phyloP scores from a whole-genome alignment of 768 basidiomycete species.

The Boletus barrowsii region DNA sequence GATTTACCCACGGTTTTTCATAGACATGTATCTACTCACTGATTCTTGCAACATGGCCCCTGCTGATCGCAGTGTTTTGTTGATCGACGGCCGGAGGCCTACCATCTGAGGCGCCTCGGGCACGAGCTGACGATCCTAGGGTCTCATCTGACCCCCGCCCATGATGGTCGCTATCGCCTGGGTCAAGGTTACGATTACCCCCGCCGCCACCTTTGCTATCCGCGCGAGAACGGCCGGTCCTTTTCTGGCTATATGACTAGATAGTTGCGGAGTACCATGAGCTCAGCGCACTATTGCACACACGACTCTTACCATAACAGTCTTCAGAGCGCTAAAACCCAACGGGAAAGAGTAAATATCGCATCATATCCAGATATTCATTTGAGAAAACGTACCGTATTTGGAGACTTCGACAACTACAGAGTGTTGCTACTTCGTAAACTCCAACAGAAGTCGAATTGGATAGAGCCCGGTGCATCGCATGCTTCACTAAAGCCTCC shows the following conservation, averaged over 20 bases:
- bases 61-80: slow-evolving; percentile 21
- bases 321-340: slow-evolving; percentile 62
- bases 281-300: slow-evolving; percentile 3
- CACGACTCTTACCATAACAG: slow-evolving; percentile 64
- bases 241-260: slow-evolving; percentile 78
- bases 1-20: slow-evolving; percentile 20
- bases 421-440: slow-evolving; percentile 93
- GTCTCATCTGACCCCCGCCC: slow-evolving; percentile 35
- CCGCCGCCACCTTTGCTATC: slow-evolving; percentile 47
- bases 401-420: slow-evolving; percentile 84
- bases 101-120: slow-evolving; percentile 76
- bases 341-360: slow-evolving; percentile 8
- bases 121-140: slow-evolving; percentile 32
- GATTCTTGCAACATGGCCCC: slow-evolving; percentile 18
- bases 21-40: slow-evolving; percentile 28
- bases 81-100: slow-evolving; percentile 33
- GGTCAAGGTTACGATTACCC: slow-evolving; percentile 35
- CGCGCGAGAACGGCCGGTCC: slow-evolving; percentile 49
- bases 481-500: slow-evolving; percentile 81
- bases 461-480: slow-evolving; percentile 85
- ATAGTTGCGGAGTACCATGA: slow-evolving; percentile 14
- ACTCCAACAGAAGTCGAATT: slow-evolving; percentile 86
- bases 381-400: slow-evolving; percentile 59
- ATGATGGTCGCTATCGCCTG: slow-evolving; percentile 36
- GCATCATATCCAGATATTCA: slow-evolving; percentile 11